These are phyloP conservation scores for Candida vaughaniae DNA, from an alignment of 805 yeast species.

Conservation along the genomic window DNA sequence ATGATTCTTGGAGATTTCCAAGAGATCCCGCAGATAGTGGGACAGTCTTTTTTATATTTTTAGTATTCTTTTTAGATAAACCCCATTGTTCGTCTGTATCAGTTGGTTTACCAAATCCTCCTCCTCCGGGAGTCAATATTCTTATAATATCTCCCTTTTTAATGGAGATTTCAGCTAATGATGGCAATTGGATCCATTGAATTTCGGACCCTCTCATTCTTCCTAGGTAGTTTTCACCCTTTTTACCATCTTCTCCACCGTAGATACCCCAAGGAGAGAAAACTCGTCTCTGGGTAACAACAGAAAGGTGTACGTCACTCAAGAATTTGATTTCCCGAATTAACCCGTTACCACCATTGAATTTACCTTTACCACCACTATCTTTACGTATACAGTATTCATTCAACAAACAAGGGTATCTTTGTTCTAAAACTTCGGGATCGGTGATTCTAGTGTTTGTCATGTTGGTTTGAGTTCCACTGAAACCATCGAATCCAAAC, in stretches of 20 bases:
- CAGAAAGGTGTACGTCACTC: conserved; percentile 16
- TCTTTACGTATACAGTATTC: conserved; percentile 14
- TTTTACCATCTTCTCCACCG: conserved; percentile 22
- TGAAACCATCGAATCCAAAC: conserved; percentile 16
- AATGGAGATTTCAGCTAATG: conserved; percentile 66
- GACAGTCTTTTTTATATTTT: neutral
- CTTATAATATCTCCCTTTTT: conserved; percentile 65
- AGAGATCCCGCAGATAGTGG: conserved; percentile 19
- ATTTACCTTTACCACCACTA: conserved; percentile 19
- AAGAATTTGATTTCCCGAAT: conserved; percentile 19
- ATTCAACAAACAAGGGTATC: conserved; percentile 17
- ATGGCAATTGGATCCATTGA: conserved; percentile 32
- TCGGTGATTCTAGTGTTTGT: conserved; percentile 25
- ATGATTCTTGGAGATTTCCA: conserved; percentile 19
- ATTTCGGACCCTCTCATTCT: conserved; percentile 27
- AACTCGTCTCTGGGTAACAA: conserved; percentile 20
- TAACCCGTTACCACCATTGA: conserved; percentile 20
- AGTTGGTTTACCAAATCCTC: conserved; percentile 59
- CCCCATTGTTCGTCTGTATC: conserved; percentile 18
- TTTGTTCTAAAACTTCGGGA: conserved; percentile 19
- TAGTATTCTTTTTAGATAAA: neutral
- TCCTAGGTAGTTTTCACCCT: conserved; percentile 40
- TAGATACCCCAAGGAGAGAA: conserved; percentile 27
- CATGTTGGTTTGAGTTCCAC: conserved; percentile 49
- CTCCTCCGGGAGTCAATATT: conserved; percentile 81